phyloP scores from a whole-genome alignment of 2,329 filamentous ascomycete species.

The Aspergillus intermedius region DNA sequence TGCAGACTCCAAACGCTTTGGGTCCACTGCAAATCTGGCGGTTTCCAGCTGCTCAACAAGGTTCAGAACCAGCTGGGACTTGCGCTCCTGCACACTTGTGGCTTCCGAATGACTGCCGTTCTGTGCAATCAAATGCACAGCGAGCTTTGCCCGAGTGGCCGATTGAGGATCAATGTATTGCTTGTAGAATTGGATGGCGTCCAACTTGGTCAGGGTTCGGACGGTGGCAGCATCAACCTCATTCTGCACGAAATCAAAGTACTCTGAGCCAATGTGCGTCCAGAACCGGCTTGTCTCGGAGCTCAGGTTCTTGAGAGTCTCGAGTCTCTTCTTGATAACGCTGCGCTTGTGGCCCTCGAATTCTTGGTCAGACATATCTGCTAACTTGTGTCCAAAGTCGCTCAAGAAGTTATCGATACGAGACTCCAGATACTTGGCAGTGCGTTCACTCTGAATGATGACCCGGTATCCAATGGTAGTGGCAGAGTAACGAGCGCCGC shows the following conservation, averaged over 20 bases:
- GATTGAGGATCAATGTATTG: slow-evolving; percentile 71
- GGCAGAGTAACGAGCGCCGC: slow-evolving; percentile 62
- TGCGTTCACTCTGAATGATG: slow-evolving; percentile 87
- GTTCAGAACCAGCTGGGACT: slow-evolving; percentile 36
- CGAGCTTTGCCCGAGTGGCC: slow-evolving; percentile 67
- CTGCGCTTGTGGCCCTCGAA: slow-evolving; percentile 91
- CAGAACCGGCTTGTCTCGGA: slow-evolving; percentile 79
- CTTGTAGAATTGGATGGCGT: slow-evolving; percentile 73
- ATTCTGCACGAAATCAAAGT: slow-evolving; percentile 81
- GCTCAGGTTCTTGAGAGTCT: slow-evolving; percentile 86
- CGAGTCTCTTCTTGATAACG: slow-evolving; percentile 75
- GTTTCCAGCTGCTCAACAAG: slow-evolving; percentile 43
- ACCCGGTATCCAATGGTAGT: slow-evolving; percentile 81
- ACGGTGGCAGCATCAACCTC: slow-evolving; percentile 71
- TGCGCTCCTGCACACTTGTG: slow-evolving; percentile 36
- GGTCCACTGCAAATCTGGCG: slow-evolving; percentile 41
- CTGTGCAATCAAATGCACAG: slow-evolving; percentile 77
- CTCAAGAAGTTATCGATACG: slow-evolving; percentile 81
- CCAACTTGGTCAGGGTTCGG: slow-evolving; percentile 66
- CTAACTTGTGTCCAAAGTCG: slow-evolving; percentile 58
- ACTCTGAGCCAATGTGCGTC: slow-evolving; percentile 77
- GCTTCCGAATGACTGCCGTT: slow-evolving; percentile 41
- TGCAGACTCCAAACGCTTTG: slow-evolving; percentile 34
- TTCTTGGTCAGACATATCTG: slow-evolving; percentile 70
- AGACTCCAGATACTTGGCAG: slow-evolving; percentile 73